Percentiles rank a stretch among this genome's conserved stretches.
Evolutionary conservation across 352 stramenopile species (phyloP).

Genomic region (Phytophthora meadii): DNA sequence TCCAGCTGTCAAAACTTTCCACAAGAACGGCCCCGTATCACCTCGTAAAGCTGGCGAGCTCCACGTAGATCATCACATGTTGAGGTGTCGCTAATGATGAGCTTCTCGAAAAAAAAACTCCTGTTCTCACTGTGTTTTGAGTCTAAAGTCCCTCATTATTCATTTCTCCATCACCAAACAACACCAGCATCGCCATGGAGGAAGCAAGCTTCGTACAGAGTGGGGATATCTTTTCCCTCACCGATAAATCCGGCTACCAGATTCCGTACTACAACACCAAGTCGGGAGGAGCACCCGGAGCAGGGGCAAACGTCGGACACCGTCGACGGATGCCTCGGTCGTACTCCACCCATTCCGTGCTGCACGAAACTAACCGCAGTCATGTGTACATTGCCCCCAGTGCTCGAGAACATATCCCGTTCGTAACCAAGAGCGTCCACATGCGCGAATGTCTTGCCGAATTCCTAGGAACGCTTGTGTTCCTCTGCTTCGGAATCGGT

Average conservation of each 20-base stretch:
- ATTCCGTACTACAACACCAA: conserved; percentile 18
- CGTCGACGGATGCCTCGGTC: conserved; percentile 23
- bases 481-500: conserved; percentile 58
- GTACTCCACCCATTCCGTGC: conserved; percentile 18
- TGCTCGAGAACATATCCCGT: conserved; percentile 30
- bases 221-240: conserved; percentile 37
- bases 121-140: conserved; percentile 7
- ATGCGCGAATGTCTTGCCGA: conserved; percentile 62
- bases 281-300: conserved; percentile 2
- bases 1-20: conserved; percentile 8
- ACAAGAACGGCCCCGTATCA: conserved; percentile 18
- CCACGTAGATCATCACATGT: conserved; percentile 26
- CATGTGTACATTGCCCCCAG: conserved; percentile 12
- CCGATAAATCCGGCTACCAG: conserved; percentile 38
- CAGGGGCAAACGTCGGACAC: conserved; percentile 2
- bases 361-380: conserved; percentile 41
- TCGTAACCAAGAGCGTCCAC: conserved; percentile 41
- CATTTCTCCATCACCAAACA: conserved; percentile 3
- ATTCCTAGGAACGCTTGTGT: conserved; percentile 58
- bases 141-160: conserved; percentile 17
- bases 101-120: conserved; percentile 2
- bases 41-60: conserved; percentile 1
- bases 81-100: conserved; percentile 17
- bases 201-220: conserved; percentile 31
- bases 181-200: conserved; percentile 17